Evolutionary conservation across 208 protist species (phyloP), one percentile per base, ranked within the genome.

Genomic region (Wallacemonas rigidus): DNA sequence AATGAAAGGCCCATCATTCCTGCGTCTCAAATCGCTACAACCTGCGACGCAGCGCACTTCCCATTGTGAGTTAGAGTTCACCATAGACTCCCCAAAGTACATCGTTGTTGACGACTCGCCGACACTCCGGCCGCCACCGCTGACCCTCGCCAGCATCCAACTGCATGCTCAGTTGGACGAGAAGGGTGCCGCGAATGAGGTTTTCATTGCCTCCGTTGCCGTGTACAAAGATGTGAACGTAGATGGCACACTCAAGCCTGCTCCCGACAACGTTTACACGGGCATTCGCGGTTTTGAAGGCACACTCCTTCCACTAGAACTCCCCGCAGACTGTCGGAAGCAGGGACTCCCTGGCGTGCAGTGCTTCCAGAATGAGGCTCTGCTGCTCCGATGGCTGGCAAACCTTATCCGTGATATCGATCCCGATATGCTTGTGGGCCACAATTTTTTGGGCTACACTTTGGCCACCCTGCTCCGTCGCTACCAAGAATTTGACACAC

Each of bases 361-460:
- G 15, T 62, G 77, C 44, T 91, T 91, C 75, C 48, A 57, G 39
- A 96, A 90, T 73, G 95, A 98, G 77, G 72, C 78, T 7, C 76
- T 71, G 38, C 68, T 98, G 55, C 83, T 98, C 1, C 80, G 73
- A 48, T 91, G 90, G 82, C 58, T 98, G 11, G 82, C 95, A 9
- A 71, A 62, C n/a, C 82, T 78, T n/a, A 75, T 99, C 6, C 71
- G 82, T 2, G 67, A 70, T n/a, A 75, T 97, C 40, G 98, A 99
- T 77, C 95, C 98, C 2, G 98, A 99, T 71, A 81, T 99, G 17
- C 67, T 99, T 43, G 79, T 98, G 12, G 98, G 97, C n/a, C 97
- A 99, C 91, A 99, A 99, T 79, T 97, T 99, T 75, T 75, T 98
- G n/a, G 89, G 89, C 7, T 99, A 97, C 71, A 98, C 98, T n/a